A percentile compares a stretch with the other conserved stretches of the same genome.
Evolutionary conservation across 352 stramenopile genomes (phyloP).

Genomic region (Globisporangium canariense): DNA sequence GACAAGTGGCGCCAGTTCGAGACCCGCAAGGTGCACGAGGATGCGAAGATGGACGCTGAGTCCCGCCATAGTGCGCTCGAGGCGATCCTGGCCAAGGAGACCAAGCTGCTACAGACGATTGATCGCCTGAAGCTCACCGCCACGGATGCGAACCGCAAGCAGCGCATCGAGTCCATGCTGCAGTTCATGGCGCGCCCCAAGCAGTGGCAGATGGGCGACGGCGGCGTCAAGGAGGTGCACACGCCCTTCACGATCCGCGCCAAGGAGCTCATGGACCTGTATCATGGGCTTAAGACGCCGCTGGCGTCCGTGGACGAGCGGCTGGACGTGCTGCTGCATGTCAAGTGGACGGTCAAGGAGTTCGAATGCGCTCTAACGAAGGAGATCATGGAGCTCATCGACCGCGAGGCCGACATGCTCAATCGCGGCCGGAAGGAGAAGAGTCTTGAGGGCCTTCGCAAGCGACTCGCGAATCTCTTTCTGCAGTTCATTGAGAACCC

Average conservation of each 20-base stretch:
- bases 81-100: constrained; percentile 73
- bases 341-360: constrained; percentile 93
- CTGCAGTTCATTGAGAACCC: constrained; percentile 92
- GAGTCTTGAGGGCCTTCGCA: constrained; percentile 82
- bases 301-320: constrained; percentile 78
- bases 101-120: constrained; percentile 86
- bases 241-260: constrained; percentile 88
- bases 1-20: constrained; percentile 90
- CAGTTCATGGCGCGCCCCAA: constrained; percentile 88
- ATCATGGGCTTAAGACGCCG: constrained; percentile 61
- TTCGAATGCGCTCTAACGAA: constrained; percentile 88
- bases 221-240: constrained; percentile 84
- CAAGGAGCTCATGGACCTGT: constrained; percentile 88
- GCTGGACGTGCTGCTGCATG: constrained; percentile 88
- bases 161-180: constrained; percentile 87
- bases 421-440: constrained; percentile 78
- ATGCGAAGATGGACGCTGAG: constrained; percentile 25
- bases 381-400: constrained; percentile 91
- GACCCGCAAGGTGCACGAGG: constrained; percentile 65
- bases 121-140: constrained; percentile 86
- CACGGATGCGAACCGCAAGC: constrained; percentile 68
- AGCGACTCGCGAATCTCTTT: constrained; percentile 86
- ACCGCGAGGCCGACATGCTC: constrained; percentile 92
- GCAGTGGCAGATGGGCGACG: constrained; percentile 91
- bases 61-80: constrained; percentile 47